These are phyloP conservation scores for Pochonia chlamydosporia DNA, from an alignment of 2,329 filamentous ascomycete species.

Conservation along the genomic window DNA sequence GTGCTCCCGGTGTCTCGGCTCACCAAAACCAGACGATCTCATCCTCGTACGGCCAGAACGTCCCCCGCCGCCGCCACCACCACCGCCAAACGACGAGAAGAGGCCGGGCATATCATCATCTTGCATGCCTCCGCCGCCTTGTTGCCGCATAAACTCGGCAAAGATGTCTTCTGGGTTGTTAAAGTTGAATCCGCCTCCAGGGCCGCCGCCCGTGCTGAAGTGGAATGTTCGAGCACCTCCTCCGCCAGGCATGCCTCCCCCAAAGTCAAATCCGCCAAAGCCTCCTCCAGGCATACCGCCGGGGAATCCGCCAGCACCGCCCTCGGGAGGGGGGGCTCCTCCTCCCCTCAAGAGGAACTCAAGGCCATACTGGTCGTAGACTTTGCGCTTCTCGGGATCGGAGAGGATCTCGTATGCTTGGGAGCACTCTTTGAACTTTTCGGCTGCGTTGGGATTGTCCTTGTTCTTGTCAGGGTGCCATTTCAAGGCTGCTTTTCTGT, in stretches of 20 bases:
- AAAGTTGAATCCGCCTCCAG: conserved; percentile 67
- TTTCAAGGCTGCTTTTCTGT: conserved; percentile 80
- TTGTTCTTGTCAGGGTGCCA: conserved; percentile 98
- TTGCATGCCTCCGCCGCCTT: conserved; percentile 34
- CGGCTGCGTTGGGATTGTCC: conserved; percentile 74
- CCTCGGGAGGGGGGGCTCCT: conserved; percentile 57
- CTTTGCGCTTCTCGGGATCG: conserved; percentile 93
- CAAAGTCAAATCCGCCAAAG: conserved; percentile 46
- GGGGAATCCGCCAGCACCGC: conserved; percentile 49
- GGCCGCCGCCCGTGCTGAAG: conserved; percentile 52
- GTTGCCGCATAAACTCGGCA: conserved; percentile 65
- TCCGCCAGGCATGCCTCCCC: conserved; percentile 36
- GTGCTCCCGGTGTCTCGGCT: conserved; percentile 22
- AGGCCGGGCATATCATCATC: conserved; percentile 45
- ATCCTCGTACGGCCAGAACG: conserved; percentile 34
- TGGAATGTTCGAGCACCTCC: conserved; percentile 54
- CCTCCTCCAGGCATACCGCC: conserved; percentile 52
- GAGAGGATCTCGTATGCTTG: conserved; percentile 98
- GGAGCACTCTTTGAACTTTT: conserved; percentile 97
- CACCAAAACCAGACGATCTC: conserved; percentile 34
- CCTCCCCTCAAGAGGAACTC: conserved; percentile 87
- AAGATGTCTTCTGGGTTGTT: conserved; percentile 81
- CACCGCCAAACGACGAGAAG: conserved; percentile 44
- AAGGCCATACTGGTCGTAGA: conserved; percentile 90
- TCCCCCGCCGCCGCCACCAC: conserved; percentile 30